phyloP scores from a whole-genome alignment of 139 green algal species.

The Asterochloris sp. region DNA sequence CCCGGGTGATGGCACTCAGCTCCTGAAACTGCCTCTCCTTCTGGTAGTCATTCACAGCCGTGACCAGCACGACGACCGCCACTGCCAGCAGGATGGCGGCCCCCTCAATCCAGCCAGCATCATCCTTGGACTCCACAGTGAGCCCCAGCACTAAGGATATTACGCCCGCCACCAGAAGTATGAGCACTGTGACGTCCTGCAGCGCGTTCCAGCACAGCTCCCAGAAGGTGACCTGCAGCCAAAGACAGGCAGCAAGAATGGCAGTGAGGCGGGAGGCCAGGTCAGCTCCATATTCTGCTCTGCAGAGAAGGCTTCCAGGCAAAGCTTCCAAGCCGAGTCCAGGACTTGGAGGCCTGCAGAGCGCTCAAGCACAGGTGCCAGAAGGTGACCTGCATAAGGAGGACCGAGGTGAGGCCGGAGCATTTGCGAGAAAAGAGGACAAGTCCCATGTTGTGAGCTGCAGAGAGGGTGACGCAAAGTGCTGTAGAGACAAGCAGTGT shows the following conservation, averaged over 20 bases:
- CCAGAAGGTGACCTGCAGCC: conserved; percentile 31
- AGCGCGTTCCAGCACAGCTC: conserved; percentile 45
- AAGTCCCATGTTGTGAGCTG: too few relatives aligned
- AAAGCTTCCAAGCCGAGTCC: neutral
- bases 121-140: conserved; percentile 4
- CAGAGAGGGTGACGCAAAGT: too few relatives aligned
- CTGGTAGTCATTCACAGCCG: conserved; percentile 79
- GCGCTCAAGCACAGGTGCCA: neutral
- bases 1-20: conserved; percentile 61
- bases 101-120: conserved; percentile 62
- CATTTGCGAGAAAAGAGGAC: too few relatives aligned
- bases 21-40: conserved; percentile 86
- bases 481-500: too few relatives aligned
- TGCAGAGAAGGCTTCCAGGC: neutral
- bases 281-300: neutral
- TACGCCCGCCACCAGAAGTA: conserved; percentile 54
- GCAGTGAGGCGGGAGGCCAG: neutral
- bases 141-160: conserved; percentile 51
- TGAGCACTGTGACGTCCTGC: conserved; percentile 58
- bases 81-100: conserved; percentile 72
- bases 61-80: conserved; percentile 67
- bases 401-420: too few relatives aligned
- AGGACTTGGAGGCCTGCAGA: neutral
- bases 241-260: neutral
- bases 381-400: neutral